phyloP scores from a whole-genome alignment of 805 yeast species.

The Lipomyces spencermartinsiae region DNA sequence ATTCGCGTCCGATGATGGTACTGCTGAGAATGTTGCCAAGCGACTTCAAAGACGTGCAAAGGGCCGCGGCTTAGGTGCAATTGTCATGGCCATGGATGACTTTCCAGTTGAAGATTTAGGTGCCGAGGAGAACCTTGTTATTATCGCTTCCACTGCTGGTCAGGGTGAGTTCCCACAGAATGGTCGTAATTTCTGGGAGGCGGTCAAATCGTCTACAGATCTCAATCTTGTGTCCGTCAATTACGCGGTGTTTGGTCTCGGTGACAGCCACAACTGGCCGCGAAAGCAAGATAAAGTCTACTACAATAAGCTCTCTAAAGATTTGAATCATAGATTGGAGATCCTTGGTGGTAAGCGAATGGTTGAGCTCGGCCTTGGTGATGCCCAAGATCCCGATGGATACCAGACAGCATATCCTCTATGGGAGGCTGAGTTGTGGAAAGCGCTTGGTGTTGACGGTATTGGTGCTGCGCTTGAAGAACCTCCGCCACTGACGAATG shows the following conservation, averaged over 20 bases:
- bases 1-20: slow-evolving; percentile 92
- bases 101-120: slow-evolving; percentile 73
- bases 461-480: slow-evolving; percentile 87
- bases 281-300: slow-evolving; percentile 93
- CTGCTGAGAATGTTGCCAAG: slow-evolving; percentile 79
- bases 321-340: slow-evolving; percentile 66
- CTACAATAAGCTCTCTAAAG: slow-evolving; percentile 89
- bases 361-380: slow-evolving; percentile 85
- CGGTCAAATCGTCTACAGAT: slow-evolving; percentile 63
- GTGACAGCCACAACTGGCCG: slow-evolving; percentile 93
- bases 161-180: slow-evolving; percentile 88
- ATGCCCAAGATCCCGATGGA: slow-evolving; percentile 97
- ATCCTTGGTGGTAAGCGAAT: slow-evolving; percentile 77
- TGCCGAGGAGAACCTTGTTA: slow-evolving; percentile 69
- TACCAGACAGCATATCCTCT: slow-evolving; percentile 83
- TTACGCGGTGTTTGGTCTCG: slow-evolving; percentile 74
- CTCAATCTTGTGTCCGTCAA: slow-evolving; percentile 66
- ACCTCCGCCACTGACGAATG: slow-evolving; percentile 88
- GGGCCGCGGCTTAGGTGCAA: slow-evolving; percentile 75
- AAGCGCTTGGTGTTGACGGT: slow-evolving; percentile 82
- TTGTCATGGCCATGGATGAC: slow-evolving; percentile 74
- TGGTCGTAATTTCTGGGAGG: slow-evolving; percentile 80
- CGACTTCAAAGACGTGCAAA: slow-evolving; percentile 78
- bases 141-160: slow-evolving; percentile 78
- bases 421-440: slow-evolving; percentile 89